Base-by-base conservation (phyloP, 129 eudicot genomes). In the Ambrosia artemisiifolia region DNA sequence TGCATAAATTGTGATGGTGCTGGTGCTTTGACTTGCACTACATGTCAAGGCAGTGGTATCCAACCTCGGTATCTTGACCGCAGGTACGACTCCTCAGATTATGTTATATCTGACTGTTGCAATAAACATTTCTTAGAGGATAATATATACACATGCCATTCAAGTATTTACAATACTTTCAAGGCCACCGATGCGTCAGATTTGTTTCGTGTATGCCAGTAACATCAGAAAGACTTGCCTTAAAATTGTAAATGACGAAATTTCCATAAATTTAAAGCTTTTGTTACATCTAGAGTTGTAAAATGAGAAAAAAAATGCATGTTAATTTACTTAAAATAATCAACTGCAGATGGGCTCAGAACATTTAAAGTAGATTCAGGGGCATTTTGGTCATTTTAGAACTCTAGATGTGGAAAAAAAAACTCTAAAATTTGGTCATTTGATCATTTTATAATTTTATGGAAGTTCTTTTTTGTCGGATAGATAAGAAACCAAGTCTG, bases 31-130 rank as follows among this genome's bases (percentile, higher is more conserved):
- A 90, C 98, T 9, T 94, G 98, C 84, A 94, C 98, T 73, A 94
- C 98, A 30, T 94, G 98, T 78, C 98, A 94, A 84, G 97, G 98
- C 79, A 81, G 86, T 61, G 93, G 98, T 28, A 90, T 94, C 73
- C 98, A 94, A 77, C 98, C 98, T 67, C 85, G 98, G 18, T 94
- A 94, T 78, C 98, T 94, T 82, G 98, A 94, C 60, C 96, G 97
- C 75, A 94, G 98, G 97, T 90, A 84, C 40, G 57, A 12, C 28
- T 24, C 9, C 20, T 9, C 17, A 28, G 17, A 62, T 36, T 14
- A 2, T 30, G 36, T n/a, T 62, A 7, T 18, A 28, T 71, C 32
- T 62, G 19, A 49, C 46, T 54, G 73, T 46, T 63, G 76, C 67
- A 36, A 8, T 36, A 36, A 63, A 63, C 4, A 7, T 63, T 8